Evolutionary conservation across 352 stramenopile species (phyloP), one percentile per base, ranked within the genome.

Genomic region (Phytopythium montanum): DNA sequence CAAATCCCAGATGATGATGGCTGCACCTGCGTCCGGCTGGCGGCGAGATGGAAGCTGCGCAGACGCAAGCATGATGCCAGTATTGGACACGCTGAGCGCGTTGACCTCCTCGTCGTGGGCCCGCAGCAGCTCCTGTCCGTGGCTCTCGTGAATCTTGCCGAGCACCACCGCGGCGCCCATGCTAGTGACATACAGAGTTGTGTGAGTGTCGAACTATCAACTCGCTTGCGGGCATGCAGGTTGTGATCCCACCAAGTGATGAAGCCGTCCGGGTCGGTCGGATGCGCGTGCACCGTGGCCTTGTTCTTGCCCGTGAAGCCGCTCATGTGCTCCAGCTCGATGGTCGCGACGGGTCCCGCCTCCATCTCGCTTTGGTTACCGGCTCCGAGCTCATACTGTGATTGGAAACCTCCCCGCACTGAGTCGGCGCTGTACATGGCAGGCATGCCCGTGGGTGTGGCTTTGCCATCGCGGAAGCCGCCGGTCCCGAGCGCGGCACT

Each of bases 251-350:
- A 86, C 78, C 74, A 84, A 6, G 75, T 78, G 60, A 86, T 76
- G 69, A 75, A 88, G 64, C 73, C 66, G 51, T 81, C 69, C 0
- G 67, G 64, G 41, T 88, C 72, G 5, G 54, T 69, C 34, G 78
- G 76, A 36, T 88, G 76, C 14, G 73, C 72, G 60, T 85, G 76
- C 19, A 86, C 69, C 39, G 76, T 86, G 65, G 49, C 64, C 59
- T 81, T 84, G 49, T 66, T 69, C 42, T 82, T 84, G 58, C 72
- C 78, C 12, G 73, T 86, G 56, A 70, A 88, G 19, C 78, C 78
- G 28, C 72, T 81, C 42, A 93, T 69, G 34, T 89, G 81, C 59
- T 92, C 81, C 8, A 92, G 68, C 65, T 90, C 82, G 12, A 92
- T 60, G 4, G 60, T 66, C 8, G 52, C 65, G 8, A 56, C 13